These are phyloP conservation scores for Osmozyma mogii DNA, from an alignment of 805 yeast species.

Conservation along the genomic window DNA sequence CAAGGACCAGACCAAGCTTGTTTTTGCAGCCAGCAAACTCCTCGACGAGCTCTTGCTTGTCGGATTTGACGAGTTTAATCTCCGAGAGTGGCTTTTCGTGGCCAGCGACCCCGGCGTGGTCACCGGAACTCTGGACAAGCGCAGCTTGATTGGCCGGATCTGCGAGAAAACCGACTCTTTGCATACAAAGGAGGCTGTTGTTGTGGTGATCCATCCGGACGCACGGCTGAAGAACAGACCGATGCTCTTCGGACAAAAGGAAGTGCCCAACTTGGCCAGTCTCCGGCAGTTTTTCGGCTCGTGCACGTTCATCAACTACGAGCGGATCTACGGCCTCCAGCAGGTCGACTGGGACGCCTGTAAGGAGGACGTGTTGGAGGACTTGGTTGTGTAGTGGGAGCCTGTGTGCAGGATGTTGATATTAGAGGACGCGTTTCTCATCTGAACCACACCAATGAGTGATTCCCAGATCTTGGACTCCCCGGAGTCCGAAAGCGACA, in stretches of 20 bases:
- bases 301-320: conserved; percentile 57
- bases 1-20: conserved; percentile 29
- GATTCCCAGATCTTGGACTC: background rate
- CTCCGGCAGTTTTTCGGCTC: conserved; percentile 60
- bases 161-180: conserved; percentile 25
- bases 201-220: conserved; percentile 28
- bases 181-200: conserved; percentile 26
- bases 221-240: conserved; percentile 28
- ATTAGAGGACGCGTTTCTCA: conserved; percentile 2
- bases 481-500: conserved; percentile 9
- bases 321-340: conserved; percentile 49
- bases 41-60: conserved; percentile 66
- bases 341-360: conserved; percentile 30
- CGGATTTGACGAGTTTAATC: conserved; percentile 68
- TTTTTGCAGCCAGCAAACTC: conserved; percentile 64
- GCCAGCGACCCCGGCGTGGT: conserved; percentile 54
- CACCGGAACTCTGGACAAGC: conserved; percentile 14
- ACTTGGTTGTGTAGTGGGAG: conserved; percentile 28
- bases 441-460: conserved; percentile 4
- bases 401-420: background rate
- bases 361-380: conserved; percentile 49
- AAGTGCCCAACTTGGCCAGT: conserved; percentile 33
- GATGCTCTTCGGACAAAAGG: conserved; percentile 35
- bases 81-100: conserved; percentile 80
- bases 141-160: conserved; percentile 40